phyloP scores from a whole-genome alignment of 2,329 filamentous ascomycete genomes.

The Sphaceloma murrayae region DNA sequence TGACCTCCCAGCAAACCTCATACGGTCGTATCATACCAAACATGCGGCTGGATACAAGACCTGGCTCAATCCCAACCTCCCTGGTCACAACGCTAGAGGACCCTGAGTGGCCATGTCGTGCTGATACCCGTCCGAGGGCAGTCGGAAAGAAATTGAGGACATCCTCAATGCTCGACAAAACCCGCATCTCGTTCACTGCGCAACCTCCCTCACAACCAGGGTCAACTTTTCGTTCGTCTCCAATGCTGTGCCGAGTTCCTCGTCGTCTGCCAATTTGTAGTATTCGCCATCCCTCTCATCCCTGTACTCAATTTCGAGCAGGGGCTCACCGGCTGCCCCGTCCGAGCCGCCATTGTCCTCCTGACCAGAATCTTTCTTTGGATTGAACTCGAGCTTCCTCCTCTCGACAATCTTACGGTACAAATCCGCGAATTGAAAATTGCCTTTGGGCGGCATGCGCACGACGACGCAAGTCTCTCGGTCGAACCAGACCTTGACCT shows the following conservation, averaged over 20 bases:
- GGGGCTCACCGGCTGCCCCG: constrained; percentile 42
- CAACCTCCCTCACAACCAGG: constrained; percentile 39
- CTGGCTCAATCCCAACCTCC: no score
- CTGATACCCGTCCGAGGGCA: no score
- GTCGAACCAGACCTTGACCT: constrained; percentile 91
- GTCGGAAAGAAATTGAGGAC: no score
- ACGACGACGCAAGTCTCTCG: constrained; percentile 80
- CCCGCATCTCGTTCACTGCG: constrained; percentile 8
- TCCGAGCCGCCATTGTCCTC: constrained; percentile 22
- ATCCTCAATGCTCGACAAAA: neutral
- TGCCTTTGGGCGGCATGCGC: constrained; percentile 62
- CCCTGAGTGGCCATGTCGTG: no score
- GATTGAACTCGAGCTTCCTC: constrained; percentile 55
- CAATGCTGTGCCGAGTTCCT: constrained; percentile 71
- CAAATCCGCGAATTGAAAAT: constrained; percentile 64
- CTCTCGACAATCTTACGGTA: constrained; percentile 78
- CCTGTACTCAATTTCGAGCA: constrained; percentile 72
- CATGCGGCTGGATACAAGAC: no score
- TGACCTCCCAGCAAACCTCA: neutral
- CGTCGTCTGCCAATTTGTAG: constrained; percentile 64
- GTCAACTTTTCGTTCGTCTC: constrained; percentile 80
- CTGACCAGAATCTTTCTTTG: constrained; percentile 19
- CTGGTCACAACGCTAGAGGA: no score
- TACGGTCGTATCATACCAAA: no score
- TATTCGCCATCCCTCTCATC: constrained; percentile 72